Percentiles rank a stretch among this genome's conserved stretches.
Evolutionary conservation across 202 grass and related monocot genomes (phyloP).

Genomic region (Alloteropsis angusta): DNA sequence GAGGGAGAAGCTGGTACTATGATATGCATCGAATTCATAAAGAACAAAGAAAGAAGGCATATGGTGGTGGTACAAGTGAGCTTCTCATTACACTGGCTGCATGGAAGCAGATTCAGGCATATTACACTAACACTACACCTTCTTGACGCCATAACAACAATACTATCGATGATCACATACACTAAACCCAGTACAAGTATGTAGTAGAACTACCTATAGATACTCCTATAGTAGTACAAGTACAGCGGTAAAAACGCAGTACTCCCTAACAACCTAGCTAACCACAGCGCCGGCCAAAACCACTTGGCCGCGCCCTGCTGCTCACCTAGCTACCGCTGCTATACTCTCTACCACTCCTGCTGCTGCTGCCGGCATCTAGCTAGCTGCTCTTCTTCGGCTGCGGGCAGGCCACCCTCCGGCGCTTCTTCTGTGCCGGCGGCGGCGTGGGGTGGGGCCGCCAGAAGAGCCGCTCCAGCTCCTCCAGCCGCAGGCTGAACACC

Average conservation of each 20-base stretch:
- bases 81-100: slow-evolving; percentile 22
- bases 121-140: not conserved
- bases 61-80: slow-evolving; percentile 15
- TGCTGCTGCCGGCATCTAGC: not conserved
- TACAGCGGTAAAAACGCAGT: slow-evolving; percentile 48
- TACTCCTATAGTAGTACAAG: not conserved
- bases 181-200: not conserved
- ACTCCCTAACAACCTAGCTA: slow-evolving; percentile 26
- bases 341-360: not conserved
- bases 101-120: slow-evolving; percentile 1
- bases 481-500: slow-evolving; percentile 52
- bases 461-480: slow-evolving; percentile 62
- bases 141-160: not conserved
- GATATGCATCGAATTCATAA: no score
- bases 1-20: not conserved
- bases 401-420: slow-evolving; percentile 46
- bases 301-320: slow-evolving; percentile 27
- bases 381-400: slow-evolving; percentile 20
- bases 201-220: not conserved
- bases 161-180: not conserved
- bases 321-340: not conserved
- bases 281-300: slow-evolving; percentile 21
- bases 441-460: slow-evolving; percentile 1
- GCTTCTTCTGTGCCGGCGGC: slow-evolving; percentile 23
- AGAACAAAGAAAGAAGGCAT: no score